Base-by-base conservation (phyloP, 2,329 filamentous ascomycete genomes). In the Parasarocladium wereldwijsianum region DNA sequence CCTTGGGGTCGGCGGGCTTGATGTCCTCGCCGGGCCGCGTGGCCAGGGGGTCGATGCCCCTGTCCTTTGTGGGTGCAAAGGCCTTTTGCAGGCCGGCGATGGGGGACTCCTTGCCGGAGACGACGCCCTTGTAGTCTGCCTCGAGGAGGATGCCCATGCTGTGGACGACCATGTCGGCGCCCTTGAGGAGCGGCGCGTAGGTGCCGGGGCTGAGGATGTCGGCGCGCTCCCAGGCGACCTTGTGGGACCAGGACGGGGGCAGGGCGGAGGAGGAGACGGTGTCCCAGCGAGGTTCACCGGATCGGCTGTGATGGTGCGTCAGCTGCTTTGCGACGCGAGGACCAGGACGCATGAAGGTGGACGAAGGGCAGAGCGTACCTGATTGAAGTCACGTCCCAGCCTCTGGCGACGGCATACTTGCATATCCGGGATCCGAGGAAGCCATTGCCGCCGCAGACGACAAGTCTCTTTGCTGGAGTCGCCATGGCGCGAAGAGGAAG, bases 91-190 rank as follows among this genome's bases (percentile, higher is more conserved):
- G 60, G 2, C 84, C 87, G 6, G 72, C 56, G 31, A 93, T 55
- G n/a, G 84, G 74, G 1, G 81, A 84, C 45, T 93, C 86, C 36
- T 70, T 74, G 29, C 90, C 90, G 13, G 74, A 77, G 16, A 98
- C 51, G 11, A 93, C 77, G 41, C 80, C 81, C 57, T 98, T 98
- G 70, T 98, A 98, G 61, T 98, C 90, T 29, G 86, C 85, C 60
- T 98, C 90, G 8, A 98, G 70, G 12, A 98, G 66, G 43, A 98
- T 94, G 8, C 90, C 90, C 78, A 96, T 86, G 46, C 70, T 84
- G 63, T 98, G 90, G 26, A 98, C 78, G 16, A 96, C 86, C 33
- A 76, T 86, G 50, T 84, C 73, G 36, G 85, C 82, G 33, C 70
- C 72, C 40, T 72, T 68, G 37, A 98, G 70, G 27, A 87, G 70